These are phyloP conservation scores for Volvox carteri DNA, from an alignment of 163 green algal species.

Conservation along the genomic window DNA sequence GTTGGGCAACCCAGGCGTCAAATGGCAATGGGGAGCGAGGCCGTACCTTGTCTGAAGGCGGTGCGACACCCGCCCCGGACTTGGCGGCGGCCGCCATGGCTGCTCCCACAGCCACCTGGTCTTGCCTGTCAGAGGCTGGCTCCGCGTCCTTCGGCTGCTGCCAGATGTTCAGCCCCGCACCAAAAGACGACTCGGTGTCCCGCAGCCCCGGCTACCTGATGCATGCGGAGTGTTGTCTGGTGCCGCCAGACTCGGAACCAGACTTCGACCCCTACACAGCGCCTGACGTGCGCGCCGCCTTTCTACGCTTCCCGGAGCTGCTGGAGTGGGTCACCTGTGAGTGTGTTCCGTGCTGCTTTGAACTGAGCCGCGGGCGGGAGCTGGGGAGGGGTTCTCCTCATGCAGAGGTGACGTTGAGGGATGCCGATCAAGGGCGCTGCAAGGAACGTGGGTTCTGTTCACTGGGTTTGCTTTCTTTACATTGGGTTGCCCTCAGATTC, in stretches of 20 bases:
- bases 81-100: too few relatives aligned
- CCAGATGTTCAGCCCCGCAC: not conserved
- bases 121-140: not conserved
- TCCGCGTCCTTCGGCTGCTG: not conserved
- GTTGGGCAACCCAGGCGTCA: too few relatives aligned
- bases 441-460: too few relatives aligned
- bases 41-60: not conserved
- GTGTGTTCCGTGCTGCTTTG: too few relatives aligned
- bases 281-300: slow-evolving; percentile 35
- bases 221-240: not conserved
- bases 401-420: too few relatives aligned
- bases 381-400: too few relatives aligned
- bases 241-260: not conserved
- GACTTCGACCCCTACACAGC: slow-evolving; percentile 46
- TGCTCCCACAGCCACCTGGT: not conserved
- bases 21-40: too few relatives aligned
- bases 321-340: slow-evolving; percentile 25
- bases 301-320: not conserved
- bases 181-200: not conserved
- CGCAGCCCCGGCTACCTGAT: not conserved
- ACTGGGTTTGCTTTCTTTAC: too few relatives aligned
- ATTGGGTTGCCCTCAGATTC: too few relatives aligned
- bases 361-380: too few relatives aligned
- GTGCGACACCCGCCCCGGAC: not conserved
- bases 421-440: too few relatives aligned